Evolutionary conservation across 306 rosid species (phyloP), one percentile per base, ranked within the genome.

Genomic region (Macrotyloma uniflorum): DNA sequence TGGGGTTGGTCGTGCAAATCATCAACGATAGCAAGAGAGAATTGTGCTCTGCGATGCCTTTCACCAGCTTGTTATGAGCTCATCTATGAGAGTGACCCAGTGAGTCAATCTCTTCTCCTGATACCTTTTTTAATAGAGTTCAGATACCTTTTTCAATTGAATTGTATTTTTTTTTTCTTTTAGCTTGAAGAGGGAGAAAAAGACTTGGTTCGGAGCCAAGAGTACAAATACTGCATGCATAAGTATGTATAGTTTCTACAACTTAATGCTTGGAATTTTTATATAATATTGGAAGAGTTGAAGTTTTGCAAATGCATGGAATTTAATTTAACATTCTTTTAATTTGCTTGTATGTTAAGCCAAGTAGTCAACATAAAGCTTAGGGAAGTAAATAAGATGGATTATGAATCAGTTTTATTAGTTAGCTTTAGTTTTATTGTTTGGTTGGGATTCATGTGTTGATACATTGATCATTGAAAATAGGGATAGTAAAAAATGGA

Each of bases 141-240:
- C 24, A 54, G 24, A 46, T 76, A 33, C 79, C 43, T 9, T 38
- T 38, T 8, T 49, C 23, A 76, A 72, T 69, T 68, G 59, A 24
- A 6, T 57, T 81, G 51, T 58, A 7, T 35, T 80, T 35, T 50
- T 80, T 35, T 50, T 72, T 42, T 24, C 5, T 79, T 88, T 86
- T 80, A 94, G 98, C 97, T 92, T 13, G 98, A 94, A 80, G 98
- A 92, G 77, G 98, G 98, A 80, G 98, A 92, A 79, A 94, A 92
- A 71, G 98, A 94, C 85, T 85, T 85, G 8, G 14, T 64, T 76
- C 90, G 98, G 59, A 72, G 97, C 75, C 97, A 92, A 83, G 96
- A 94, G 87, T 92, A 70, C 85, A 92, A 94, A 79, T 90, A 87
- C 80, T 94, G 98, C 35, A 85, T 92, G 91, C 85, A 92, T 59